Conservation (phyloP, 305 asterid genomes). For the Solanum aculeatissimum region DNA sequence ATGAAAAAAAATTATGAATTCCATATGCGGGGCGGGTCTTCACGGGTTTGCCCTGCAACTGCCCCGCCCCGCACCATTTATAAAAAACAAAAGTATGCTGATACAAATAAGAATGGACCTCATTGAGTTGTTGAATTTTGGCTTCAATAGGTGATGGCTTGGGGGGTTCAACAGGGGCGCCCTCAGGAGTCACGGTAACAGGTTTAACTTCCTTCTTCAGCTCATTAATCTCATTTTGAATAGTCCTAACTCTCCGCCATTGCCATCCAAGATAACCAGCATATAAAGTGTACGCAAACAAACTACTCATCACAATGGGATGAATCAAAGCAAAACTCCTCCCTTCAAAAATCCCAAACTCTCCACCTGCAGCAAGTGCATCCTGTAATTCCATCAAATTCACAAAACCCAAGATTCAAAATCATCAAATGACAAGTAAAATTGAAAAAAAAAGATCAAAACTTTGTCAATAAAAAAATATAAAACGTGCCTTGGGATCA, state of each 20-base stretch:
- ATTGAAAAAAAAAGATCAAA: neutral
- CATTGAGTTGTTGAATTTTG: constrained; percentile 72
- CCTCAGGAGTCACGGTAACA: constrained; percentile 57
- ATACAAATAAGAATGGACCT: constrained; percentile 24
- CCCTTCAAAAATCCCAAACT: constrained; percentile 83
- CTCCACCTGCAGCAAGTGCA: constrained; percentile 72
- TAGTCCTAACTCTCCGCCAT: constrained; percentile 82
- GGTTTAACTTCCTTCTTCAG: constrained; percentile 72
- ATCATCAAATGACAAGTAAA: neutral
- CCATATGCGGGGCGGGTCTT: too few species aligned
- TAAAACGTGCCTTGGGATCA: constrained; percentile 29
- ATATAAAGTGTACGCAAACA: constrained; percentile 60
- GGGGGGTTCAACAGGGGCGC: constrained; percentile 29
- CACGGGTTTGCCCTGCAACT: too few species aligned
- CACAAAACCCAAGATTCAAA: neutral
- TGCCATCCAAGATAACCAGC: constrained; percentile 97
- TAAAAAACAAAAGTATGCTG: neutral
- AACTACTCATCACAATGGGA: constrained; percentile 63
- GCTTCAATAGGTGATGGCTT: constrained; percentile 55
- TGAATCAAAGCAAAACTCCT: constrained; percentile 64
- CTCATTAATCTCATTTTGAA: constrained; percentile 60
- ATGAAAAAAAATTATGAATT: too few species aligned
- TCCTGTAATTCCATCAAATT: constrained; percentile 25
- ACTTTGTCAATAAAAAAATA: neutral
- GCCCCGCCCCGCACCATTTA: too few species aligned